Evolutionary conservation across 2,329 filamentous ascomycete genomes (phyloP), one percentile per base, ranked within the genome.

Genomic region (Exutisphaerella laricina): DNA sequence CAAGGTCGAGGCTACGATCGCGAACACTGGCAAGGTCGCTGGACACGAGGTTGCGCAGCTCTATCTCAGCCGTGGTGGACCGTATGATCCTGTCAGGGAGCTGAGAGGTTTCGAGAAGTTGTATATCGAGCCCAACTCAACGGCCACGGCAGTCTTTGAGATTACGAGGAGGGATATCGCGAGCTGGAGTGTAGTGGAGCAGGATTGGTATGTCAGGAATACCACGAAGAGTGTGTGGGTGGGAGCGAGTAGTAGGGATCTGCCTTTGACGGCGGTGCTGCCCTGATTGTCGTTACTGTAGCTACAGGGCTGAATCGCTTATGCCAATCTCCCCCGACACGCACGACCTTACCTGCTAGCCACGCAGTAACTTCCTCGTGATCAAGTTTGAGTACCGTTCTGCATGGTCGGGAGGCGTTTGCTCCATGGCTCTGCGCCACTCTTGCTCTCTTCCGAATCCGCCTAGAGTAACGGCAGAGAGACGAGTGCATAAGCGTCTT

Each of bases 1-100:
- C 69, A 77, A 70, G 10, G 76, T 85, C 14, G 75, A 75, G 1
- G 79, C 78, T 0, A 78, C 75, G 12, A 73, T 90, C 49, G 80
- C 73, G 51, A 78, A 78, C 60, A 73, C 70, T 2, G 74, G 74
- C 21, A 54, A 56, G 4, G 58, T 74, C 25, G 57, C 55, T 6
- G 74, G 73, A 31, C 69, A 73, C 26, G 74, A 77, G 48, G 71
- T 78, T 34, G 68, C 71, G 5, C 74, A 78, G 56, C 55, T 78
- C 9, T 65, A 64, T 46, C 42, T 65, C 13, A 85, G 42, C 20
- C 66, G 65, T 37, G 75, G 49, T 4, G 95, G 56, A 36, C 60
- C 75, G 73, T 26, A 69, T 66, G 47, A 66, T 72, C 47, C 58
- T 2, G 48, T 53, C 10, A 55, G 57, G 6, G 55, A 56, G 43